Conservation (phyloP, 495 filamentous ascomycete genomes). For the Parachaetomium inaequale region DNA sequence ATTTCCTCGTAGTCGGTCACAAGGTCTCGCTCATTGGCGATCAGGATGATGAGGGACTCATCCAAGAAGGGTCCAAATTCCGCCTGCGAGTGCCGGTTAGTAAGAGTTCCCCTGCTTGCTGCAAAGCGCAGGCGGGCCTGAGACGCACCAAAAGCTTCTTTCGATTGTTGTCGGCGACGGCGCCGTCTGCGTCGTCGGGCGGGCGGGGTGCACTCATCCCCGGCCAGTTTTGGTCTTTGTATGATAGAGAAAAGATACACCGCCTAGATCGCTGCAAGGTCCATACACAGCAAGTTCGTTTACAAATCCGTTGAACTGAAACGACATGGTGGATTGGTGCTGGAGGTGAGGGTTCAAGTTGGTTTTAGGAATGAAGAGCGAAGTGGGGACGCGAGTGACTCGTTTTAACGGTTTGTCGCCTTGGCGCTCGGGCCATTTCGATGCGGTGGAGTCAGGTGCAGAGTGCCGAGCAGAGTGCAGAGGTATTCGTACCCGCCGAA, state of each 20-base stretch:
- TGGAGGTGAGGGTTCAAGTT: neutral
- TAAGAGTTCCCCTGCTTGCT: neutral
- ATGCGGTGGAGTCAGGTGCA: too few relatives aligned
- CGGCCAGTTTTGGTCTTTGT: neutral
- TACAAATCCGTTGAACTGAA: neutral
- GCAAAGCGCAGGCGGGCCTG: neutral
- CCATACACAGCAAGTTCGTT: neutral
- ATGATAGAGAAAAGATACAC: neutral
- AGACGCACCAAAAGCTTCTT: conserved; percentile 3
- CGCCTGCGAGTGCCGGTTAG: conserved; percentile 20
- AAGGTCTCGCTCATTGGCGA: conserved; percentile 53
- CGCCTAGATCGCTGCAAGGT: too few relatives aligned
- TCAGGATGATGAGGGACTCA: conserved; percentile 29
- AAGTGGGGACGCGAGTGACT: neutral
- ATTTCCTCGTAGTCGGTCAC: conserved; percentile 64
- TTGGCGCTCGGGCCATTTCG: neutral
- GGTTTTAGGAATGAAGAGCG: neutral
- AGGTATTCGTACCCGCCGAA: too few relatives aligned
- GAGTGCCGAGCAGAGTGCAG: too few relatives aligned
- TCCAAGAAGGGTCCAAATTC: conserved; percentile 32
- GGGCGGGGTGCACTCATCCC: conserved; percentile 2
- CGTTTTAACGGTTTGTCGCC: neutral
- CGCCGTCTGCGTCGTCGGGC: neutral
- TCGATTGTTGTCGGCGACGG: neutral
- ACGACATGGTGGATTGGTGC: conserved; percentile 1